phyloP scores from a whole-genome alignment of 192 early-diverging fungal genomes.

The Haplosporangium gracile region DNA sequence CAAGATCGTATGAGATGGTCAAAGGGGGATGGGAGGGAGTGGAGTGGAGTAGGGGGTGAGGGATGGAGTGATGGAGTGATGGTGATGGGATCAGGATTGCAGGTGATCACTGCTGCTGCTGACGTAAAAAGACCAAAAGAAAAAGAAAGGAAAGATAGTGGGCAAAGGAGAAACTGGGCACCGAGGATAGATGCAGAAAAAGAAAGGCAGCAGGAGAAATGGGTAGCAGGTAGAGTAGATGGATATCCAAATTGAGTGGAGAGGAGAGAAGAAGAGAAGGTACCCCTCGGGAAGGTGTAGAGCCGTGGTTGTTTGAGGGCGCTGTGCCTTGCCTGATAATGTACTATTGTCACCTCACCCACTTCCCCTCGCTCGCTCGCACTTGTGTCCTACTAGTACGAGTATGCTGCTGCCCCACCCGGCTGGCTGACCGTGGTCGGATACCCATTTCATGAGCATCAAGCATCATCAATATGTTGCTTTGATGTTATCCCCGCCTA shows the following conservation, averaged over 20 bases:
- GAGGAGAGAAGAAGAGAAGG: not conserved
- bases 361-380: not conserved
- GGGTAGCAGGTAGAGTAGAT: not conserved
- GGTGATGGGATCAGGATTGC: not conserved
- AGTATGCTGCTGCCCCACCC: not conserved
- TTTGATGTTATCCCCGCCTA: not conserved
- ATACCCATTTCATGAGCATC: conserved; percentile 2
- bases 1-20: not conserved
- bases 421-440: not conserved
- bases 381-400: not conserved
- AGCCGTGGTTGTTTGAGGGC: not conserved
- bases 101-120: conserved; percentile 9
- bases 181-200: not conserved
- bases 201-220: too few species aligned
- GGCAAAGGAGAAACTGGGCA: conserved; percentile 4
- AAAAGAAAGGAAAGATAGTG: not conserved
- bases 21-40: not conserved
- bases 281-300: not conserved
- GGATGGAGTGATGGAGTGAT: not conserved
- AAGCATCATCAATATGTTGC: not conserved
- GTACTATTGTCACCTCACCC: not conserved
- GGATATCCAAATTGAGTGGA: not conserved
- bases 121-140: conserved; percentile 36
- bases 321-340: not conserved
- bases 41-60: not conserved